Base-by-base conservation (phyloP, 1,284 basidiomycete species). In the Austropuccinia psidii region DNA sequence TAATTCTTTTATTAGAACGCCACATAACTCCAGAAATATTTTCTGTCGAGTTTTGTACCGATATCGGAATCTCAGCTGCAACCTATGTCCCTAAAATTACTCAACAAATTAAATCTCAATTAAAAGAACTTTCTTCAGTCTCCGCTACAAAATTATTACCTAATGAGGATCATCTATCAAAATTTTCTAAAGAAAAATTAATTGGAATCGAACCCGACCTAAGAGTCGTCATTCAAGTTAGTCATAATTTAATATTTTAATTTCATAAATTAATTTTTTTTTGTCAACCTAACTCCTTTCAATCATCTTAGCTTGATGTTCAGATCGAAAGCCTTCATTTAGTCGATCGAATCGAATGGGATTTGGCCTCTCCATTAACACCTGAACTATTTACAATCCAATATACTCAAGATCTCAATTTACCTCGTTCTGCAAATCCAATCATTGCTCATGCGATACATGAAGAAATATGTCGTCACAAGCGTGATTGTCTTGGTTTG, bases 311-410 rank as follows among this genome's bases (percentile, higher is more conserved):
- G 91, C 91, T 98, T 80, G 94, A 98, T 82, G 91, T 98, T n/a
- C 95, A 98, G 81, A 90, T 98, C 79, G 89, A 89, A 57, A 90
- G 89, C 21, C 85, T 93, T 80, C 91, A 95, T 80, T 85, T 98
- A 0, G 85, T 90, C 73, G 95, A 98, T 82, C 90, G 94, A 76
- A 91, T 98, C 78, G 96, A 98, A 82, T 98, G 96, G 96, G 95
- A 98, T 81, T 85, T 98, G 7, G 87, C 92, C 37, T 97, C 94
- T 0, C 41, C 50, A 35, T 86, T 98, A 19, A 94, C 93, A 0
- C 95, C 95, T 0, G 89, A 95, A 79, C 84, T 84, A 0, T 98
- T 98, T 79, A 87, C 95, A 0, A 82, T 83, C 43, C 87, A 87
- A 74, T 88, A 97, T 61, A 93, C 90, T 78, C 81, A 85, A 43